Evolutionary conservation across 1,284 basidiomycete genomes (phyloP), one percentile per base, ranked within the genome.

Genomic region (Cutaneotrichosporon cutaneum): DNA sequence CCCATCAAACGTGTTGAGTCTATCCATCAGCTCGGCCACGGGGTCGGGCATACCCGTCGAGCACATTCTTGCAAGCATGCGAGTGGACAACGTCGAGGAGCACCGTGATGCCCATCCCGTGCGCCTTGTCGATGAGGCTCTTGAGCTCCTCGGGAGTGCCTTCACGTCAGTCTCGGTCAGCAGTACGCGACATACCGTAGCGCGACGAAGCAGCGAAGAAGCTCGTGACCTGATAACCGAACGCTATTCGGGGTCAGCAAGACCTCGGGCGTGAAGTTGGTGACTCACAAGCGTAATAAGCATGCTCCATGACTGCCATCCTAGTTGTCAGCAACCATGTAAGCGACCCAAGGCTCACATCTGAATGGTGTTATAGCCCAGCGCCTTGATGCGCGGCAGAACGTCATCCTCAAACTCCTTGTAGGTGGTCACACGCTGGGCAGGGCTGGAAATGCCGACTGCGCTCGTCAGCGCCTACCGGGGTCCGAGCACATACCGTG

Each of bases 121-220:
- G 95, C 0, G 95, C 95, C 21, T 89, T 91, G 79, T 99, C 95
- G 66, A 99, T 85, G 51, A 99, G 86, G 73, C 95, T 91, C 78
- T 93, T 96, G 62, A 99, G 85, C 39, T 99, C 93, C 73, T 99
- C 95, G 0, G 95, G 95, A 2, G 86, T 89, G 21, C 94, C 76
- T 78, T 61, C 18, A 33, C 0, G 33, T 71, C 70, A 69, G 32
- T 3, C 10, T 52, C 24, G 3, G 16, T 5, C 24, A 3, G 13
- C 65, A 22, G 6, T 21, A 4, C 10, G n/a, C 21, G 22, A 60
- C 74, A 35, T 51, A 76, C 77, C 95, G 73, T 90, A 98, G 33
- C 95, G 89, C 51, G 93, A 96, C 69, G 90, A 94, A 10, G 90
- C 90, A n/a, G 95, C 93, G 73, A 99, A 99, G 83, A 98, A 98